These are phyloP conservation scores for Ustilago crameri DNA, from an alignment of 1,284 basidiomycete species.

Conservation along the genomic window DNA sequence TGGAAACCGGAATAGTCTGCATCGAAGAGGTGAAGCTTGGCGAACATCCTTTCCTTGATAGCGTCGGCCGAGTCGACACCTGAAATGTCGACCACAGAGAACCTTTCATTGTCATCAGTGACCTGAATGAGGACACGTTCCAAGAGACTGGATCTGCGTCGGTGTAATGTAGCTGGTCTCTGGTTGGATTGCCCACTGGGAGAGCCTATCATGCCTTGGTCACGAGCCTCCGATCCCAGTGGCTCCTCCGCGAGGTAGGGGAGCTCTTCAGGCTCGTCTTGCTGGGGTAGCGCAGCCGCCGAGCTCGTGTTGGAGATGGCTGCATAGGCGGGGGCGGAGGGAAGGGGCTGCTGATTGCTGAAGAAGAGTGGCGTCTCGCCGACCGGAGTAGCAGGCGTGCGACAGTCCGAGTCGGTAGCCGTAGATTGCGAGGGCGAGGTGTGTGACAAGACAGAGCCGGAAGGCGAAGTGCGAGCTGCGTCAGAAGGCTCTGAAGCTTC, in stretches of 20 bases:
- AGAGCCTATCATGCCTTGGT: conserved; percentile 4
- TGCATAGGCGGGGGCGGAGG: conserved; percentile 31
- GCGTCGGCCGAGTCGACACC: conserved; percentile 59
- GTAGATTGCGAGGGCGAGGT: conserved; percentile 33
- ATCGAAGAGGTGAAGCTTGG: conserved; percentile 60
- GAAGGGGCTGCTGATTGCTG: conserved; percentile 26
- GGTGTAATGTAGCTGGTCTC: conserved; percentile 14
- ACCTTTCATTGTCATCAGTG: conserved; percentile 67
- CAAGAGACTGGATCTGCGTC: conserved; percentile 32
- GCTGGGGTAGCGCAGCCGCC: conserved; percentile 1
- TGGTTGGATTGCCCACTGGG: conserved; percentile 16
- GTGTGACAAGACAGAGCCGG: conserved; percentile 30
- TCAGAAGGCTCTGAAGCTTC: conserved; percentile 20
- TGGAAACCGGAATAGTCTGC: conserved; percentile 53
- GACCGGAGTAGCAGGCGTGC: conserved; percentile 22
- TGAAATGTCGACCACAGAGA: conserved; percentile 66
- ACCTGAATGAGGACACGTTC: conserved; percentile 64
- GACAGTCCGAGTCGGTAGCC: conserved; percentile 36
- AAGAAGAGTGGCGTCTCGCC: conserved; percentile 19
- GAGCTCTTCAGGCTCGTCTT: conserved; percentile 38
- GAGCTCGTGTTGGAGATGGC: conserved; percentile 2
- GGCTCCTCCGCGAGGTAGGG: conserved; percentile 38
- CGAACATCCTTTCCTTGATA: conserved; percentile 65
- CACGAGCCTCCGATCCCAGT: neutral
- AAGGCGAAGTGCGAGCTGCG: conserved; percentile 16